phyloP scores from a whole-genome alignment of 129 eudicot genomes.

The Scalesia atractyloides region DNA sequence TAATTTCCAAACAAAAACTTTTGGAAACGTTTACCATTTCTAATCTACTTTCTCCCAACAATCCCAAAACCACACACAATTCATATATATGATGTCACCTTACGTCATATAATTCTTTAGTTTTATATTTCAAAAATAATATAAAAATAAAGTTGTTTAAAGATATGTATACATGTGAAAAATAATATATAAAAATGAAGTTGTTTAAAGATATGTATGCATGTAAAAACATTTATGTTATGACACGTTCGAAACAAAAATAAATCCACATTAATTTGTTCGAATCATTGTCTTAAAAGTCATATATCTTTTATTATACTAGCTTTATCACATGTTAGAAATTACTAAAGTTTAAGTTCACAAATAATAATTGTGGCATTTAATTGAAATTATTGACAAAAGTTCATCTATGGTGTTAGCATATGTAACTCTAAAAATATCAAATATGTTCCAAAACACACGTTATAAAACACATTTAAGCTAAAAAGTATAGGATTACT shows the following conservation, averaged over 20 bases:
- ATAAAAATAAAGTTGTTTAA: background rate
- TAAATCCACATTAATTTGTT: background rate
- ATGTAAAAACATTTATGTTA: conserved; percentile 1
- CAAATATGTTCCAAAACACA: background rate
- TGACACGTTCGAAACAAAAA: background rate
- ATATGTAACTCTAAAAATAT: background rate
- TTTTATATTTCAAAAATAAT: background rate
- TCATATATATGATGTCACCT: background rate
- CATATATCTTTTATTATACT: background rate
- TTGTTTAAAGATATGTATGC: background rate
- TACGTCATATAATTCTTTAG: background rate
- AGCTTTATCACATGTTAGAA: background rate
- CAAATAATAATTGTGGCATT: too few relatives aligned
- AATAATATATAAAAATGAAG: background rate
- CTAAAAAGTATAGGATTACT: background rate
- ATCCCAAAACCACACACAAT: background rate
- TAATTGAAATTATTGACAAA: too few relatives aligned
- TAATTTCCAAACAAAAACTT: background rate
- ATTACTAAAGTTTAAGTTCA: background rate
- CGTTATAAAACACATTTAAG: background rate
- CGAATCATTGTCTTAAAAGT: background rate
- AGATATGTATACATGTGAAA: too few relatives aligned
- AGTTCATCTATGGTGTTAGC: background rate
- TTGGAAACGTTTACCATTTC: background rate
- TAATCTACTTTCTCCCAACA: background rate